Evolutionary conservation across 2,329 filamentous ascomycete genomes (phyloP), one percentile per base, ranked within the genome.

Genomic region (Colletotrichum falcatum): DNA sequence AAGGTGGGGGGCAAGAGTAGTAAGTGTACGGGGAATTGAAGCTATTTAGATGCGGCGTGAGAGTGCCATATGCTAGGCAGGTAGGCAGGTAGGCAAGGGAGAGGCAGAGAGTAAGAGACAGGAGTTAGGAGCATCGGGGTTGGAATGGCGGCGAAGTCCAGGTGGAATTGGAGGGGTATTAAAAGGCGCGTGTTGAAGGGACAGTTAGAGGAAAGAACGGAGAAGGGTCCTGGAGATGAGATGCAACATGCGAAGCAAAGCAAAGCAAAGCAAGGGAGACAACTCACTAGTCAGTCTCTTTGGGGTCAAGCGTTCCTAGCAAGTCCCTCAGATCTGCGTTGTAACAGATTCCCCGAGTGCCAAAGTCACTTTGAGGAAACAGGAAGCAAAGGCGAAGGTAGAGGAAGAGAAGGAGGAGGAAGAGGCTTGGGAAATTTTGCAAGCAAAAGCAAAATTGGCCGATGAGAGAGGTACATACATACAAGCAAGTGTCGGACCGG

Each of bases 281-380:
- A 49, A 62, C 68, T 68, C 44, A 71, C 68, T 46, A 59, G 46
- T 48, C 68, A 71, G 44, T 71, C 68, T 71, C 46, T 46, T 33
- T 9, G 42, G 56, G 33, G 42, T 6, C 33, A 37, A 60, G n/a
- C 16, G 60, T 33, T 70, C 49, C 63, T 70, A 37, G 44, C 64
- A 70, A 44, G 20, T 58, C 65, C 65, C 64, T 56, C 33, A 59
- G 42, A 46, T 66, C 63, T 61, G 42, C 49, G 59, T 28, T 20
- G 58, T 58, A 56, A 53, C 48, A 53, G 44, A 51, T 42, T 49
- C 37, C 60, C 60, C 42, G 18, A 44, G 33, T 54, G 26, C 48
- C 23, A 30, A 54, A 62, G 35, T 39, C 44, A 51, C 44, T 28
- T 51, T 14, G 33, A 61, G 44, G 60, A n/a, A 61, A 61, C 23